Evolutionary conservation across 441 rosid species (phyloP).

Genomic region (Aquilaria agallochum): DNA sequence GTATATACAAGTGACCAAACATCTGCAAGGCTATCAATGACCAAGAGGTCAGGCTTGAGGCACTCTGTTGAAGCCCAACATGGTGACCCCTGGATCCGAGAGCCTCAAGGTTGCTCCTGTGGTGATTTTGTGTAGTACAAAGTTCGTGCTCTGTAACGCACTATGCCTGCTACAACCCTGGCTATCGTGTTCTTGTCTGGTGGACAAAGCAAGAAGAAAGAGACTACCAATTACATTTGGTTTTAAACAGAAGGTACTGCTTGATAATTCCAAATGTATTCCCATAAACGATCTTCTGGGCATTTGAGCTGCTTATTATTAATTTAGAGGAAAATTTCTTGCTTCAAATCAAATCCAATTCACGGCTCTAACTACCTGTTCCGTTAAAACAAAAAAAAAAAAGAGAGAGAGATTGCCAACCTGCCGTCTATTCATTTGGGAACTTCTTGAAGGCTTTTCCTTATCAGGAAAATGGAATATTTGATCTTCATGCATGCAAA

Average conservation of each 20-base stretch:
- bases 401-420: conserved; percentile 16
- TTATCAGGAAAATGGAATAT: too few species aligned
- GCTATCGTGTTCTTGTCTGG: conserved; percentile 65
- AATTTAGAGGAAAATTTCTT: too few species aligned
- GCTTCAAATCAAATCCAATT: too few species aligned
- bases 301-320: too few species aligned
- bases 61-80: conserved; percentile 94
- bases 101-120: conserved; percentile 75
- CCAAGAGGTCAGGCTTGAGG: conserved; percentile 92
- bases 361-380: too few species aligned
- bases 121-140: conserved; percentile 71
- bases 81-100: conserved; percentile 97
- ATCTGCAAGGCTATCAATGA: conserved; percentile 91
- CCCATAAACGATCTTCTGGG: too few species aligned
- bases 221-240: too few species aligned
- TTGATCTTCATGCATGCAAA: too few species aligned
- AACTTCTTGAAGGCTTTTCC: too few species aligned
- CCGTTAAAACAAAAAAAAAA: too few species aligned
- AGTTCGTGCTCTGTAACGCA: conserved; percentile 75
- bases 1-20: conserved; percentile 31
- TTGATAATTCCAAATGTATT: conserved; percentile 43
- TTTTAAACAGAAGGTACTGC: too few species aligned
- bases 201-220: conserved; percentile 93
- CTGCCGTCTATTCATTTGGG: too few species aligned
- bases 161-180: conserved; percentile 86